Base-by-base conservation (phyloP, 2,329 filamentous ascomycete genomes). In the Fusarium neocosmosporiellum region DNA sequence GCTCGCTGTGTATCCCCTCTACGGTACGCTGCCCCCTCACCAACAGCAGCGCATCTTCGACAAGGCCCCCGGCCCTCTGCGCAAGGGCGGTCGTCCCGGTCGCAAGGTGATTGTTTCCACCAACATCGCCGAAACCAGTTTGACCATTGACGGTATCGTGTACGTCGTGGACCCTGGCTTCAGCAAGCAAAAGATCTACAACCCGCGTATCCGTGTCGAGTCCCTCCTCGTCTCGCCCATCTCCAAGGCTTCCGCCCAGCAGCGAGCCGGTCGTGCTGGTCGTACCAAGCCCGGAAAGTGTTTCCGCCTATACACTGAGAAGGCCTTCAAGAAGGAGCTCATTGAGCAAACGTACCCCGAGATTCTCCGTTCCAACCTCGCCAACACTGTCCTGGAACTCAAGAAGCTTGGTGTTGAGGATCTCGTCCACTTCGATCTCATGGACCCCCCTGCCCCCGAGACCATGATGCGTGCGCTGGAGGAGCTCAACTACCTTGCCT, bases 91-190 rank as follows among this genome's bases (percentile, higher is more conserved):
- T 39, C 89, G 92, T 24, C 94, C 96, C 1, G 96, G 96, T n/a
- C 90, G 96, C 70, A 99, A 99, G 83, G 92, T 92, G 80, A 97
- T 99, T 76, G 89, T 99, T 33, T 94, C 95, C 11, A 99, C 96
- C 74, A 99, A 99, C 83, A 99, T 99, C 82, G 96, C 96, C 50
- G 96, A 99, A 86, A 99, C 96, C 0, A 96, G 93, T 78, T 90
- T 99, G 83, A 99, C 96, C 54, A 99, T 99, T 69, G 96, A 99
- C 80, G 96, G 96, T 81, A 99, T 99, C 72, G 96, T 99, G 37
- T 99, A 98, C 79, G 96, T 99, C 36, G 96, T 99, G n/a, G 96
- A 99, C 79, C 96, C 96, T 3, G 96, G 96, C 37, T 99, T 99
- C 86, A 98, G 95, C 85, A 99, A 99, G 86, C 96, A 99, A 80